Conservation (phyloP, 2,329 filamentous ascomycete genomes). For the Trichoderma brevicompactum region DNA sequence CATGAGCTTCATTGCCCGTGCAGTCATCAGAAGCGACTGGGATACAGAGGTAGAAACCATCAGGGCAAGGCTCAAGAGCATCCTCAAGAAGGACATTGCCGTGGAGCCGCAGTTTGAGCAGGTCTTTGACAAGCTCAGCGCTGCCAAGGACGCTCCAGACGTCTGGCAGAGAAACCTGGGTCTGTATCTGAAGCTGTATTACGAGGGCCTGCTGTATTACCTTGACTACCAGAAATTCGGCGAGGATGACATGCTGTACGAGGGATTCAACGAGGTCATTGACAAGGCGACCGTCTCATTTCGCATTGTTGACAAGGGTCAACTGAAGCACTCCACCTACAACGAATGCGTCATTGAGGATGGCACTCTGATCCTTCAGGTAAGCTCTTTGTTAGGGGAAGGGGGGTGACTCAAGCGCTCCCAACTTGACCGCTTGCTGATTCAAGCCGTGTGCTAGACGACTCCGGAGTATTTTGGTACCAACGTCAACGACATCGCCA, state of each 20-base stretch:
- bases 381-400: not conserved
- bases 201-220: slow-evolving; percentile 47
- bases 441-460: slow-evolving; percentile 1
- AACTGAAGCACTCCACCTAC: slow-evolving; percentile 44
- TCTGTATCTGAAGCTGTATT: slow-evolving; percentile 47
- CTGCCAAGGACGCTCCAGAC: slow-evolving; percentile 38
- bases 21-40: slow-evolving; percentile 49
- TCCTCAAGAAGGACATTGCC: slow-evolving; percentile 48
- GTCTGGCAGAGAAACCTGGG: slow-evolving; percentile 52
- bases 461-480: slow-evolving; percentile 10
- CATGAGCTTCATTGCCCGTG: slow-evolving; percentile 51
- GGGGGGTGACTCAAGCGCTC: not conserved
- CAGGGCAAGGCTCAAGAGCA: slow-evolving; percentile 45
- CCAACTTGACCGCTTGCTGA: not conserved
- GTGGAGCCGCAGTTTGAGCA: slow-evolving; percentile 55
- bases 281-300: slow-evolving; percentile 49
- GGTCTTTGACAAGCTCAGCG: slow-evolving; percentile 47
- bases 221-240: slow-evolving; percentile 52
- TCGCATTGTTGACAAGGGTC: slow-evolving; percentile 52
- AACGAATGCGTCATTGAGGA: slow-evolving; percentile 54
- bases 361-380: slow-evolving; percentile 56
- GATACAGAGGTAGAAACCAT: slow-evolving; percentile 47
- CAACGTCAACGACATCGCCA: slow-evolving; percentile 34
- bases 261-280: slow-evolving; percentile 54
- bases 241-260: slow-evolving; percentile 54